Percentiles rank a stretch among this genome's conserved stretches.
Conservation (phyloP, 345 rosid species). For the Anacardium occidentale region DNA sequence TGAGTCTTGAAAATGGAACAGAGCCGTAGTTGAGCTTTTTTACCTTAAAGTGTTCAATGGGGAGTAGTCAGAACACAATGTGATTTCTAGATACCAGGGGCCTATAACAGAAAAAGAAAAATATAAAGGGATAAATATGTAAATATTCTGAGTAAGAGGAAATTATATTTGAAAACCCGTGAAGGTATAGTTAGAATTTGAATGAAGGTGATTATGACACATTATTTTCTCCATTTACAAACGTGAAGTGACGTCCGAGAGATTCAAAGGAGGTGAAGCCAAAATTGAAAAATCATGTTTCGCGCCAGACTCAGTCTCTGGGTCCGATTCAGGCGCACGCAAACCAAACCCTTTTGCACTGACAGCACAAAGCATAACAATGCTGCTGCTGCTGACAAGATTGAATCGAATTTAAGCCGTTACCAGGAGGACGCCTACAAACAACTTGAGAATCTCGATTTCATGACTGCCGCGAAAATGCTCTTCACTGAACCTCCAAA, state of each 20-base stretch:
- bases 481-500: conserved; percentile 65
- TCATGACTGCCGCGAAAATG: conserved; percentile 71
- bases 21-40: too few relatives aligned
- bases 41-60: too few relatives aligned
- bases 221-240: neutral
- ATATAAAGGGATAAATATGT: too few relatives aligned
- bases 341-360: conserved; percentile 32
- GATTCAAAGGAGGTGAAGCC: neutral
- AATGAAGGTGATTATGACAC: too few relatives aligned
- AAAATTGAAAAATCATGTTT: conserved; percentile 39
- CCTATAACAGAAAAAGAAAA: too few relatives aligned
- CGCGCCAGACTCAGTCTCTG: conserved; percentile 34
- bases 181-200: too few relatives aligned
- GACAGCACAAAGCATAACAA: conserved; percentile 22
- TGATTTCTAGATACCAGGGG: too few relatives aligned
- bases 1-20: too few relatives aligned
- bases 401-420: conserved; percentile 43
- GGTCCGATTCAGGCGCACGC: conserved; percentile 23
- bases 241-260: neutral
- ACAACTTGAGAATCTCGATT: conserved; percentile 75
- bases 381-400: conserved; percentile 29
- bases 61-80: too few relatives aligned
- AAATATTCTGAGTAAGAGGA: too few relatives aligned
- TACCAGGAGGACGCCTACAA: conserved; percentile 55
- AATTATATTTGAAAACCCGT: too few relatives aligned